Percentiles rank a stretch among this genome's conserved stretches.
phyloP scores from a whole-genome alignment of 1,284 basidiomycete species.

The Leccinum fuscescens region DNA sequence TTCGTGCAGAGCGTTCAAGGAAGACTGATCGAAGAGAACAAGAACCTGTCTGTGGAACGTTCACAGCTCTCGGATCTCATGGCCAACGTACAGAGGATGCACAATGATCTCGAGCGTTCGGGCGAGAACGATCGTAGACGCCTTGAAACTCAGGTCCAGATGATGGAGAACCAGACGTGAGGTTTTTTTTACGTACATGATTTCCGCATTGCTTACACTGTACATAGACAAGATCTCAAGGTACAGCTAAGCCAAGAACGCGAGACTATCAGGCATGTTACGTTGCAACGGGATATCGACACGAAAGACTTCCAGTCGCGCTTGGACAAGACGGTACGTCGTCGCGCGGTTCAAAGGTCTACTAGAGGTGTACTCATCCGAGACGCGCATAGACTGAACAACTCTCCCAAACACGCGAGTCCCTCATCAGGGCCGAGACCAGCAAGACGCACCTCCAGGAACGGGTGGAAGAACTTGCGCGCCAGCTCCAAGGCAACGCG shows the following conservation, averaged over 20 bases:
- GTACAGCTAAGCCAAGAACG: constrained; percentile 46
- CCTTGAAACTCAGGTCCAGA: constrained; percentile 77
- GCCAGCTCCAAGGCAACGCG: constrained; percentile 71
- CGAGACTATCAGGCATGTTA: constrained; percentile 69
- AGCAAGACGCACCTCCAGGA: constrained; percentile 80
- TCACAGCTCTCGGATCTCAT: constrained; percentile 84
- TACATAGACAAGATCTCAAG: too few relatives aligned
- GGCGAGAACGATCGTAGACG: constrained; percentile 77
- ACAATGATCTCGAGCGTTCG: constrained; percentile 80
- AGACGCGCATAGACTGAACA: constrained; percentile 51
- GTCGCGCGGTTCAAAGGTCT: not conserved
- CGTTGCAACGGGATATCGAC: constrained; percentile 81
- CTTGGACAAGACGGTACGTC: constrained; percentile 67
- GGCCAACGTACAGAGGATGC: constrained; percentile 86
- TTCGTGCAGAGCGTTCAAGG: constrained; percentile 64
- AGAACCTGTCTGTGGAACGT: constrained; percentile 74
- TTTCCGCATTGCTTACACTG: too few relatives aligned
- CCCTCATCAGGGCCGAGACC: constrained; percentile 73
- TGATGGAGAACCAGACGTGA: constrained; percentile 77
- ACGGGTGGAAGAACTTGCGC: constrained; percentile 68
- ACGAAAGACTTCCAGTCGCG: constrained; percentile 71
- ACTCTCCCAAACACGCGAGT: constrained; percentile 69
- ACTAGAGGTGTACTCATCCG: constrained; percentile 11
- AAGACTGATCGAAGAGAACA: constrained; percentile 85
- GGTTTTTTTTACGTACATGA: constrained; percentile 24